These are phyloP conservation scores for Penicillium tannophilum DNA, from an alignment of 495 filamentous ascomycete genomes.

Conservation along the genomic window DNA sequence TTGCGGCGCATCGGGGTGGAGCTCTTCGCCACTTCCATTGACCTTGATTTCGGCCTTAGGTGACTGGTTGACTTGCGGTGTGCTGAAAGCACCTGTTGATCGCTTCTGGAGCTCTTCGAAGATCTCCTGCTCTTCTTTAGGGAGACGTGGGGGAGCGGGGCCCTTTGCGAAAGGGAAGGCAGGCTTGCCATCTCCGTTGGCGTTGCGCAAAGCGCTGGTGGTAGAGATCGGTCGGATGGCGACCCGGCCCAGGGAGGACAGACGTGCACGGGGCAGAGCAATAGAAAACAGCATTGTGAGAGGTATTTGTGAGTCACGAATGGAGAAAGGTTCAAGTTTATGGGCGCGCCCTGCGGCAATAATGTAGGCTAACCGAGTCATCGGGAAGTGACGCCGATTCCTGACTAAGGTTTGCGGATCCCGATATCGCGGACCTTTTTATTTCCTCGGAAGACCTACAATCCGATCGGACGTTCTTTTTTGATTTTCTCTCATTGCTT, in stretches of 20 bases:
- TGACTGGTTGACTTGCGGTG: slow-evolving; percentile 46
- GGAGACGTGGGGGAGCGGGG: slow-evolving; percentile 81
- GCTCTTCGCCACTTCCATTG: slow-evolving; percentile 57
- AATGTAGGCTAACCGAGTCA: background rate
- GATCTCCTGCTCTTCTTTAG: slow-evolving; percentile 86
- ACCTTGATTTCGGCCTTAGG: slow-evolving; percentile 44
- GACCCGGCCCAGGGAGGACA: slow-evolving; percentile 21
- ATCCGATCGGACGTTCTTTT: slow-evolving; percentile 6
- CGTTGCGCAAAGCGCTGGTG: slow-evolving; percentile 28
- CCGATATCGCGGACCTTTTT: slow-evolving; percentile 41
- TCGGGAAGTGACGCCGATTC: slow-evolving; percentile 22
- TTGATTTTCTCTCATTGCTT: slow-evolving; percentile 7
- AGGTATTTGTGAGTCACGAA: slow-evolving; percentile 8
- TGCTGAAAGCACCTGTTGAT: slow-evolving; percentile 75
- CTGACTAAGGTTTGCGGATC: slow-evolving; percentile 33
- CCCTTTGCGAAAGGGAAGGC: slow-evolving; percentile 44
- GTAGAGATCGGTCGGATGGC: slow-evolving; percentile 40
- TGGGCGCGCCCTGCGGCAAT: slow-evolving; percentile 10
- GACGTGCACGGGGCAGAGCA: slow-evolving; percentile 22
- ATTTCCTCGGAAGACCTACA: slow-evolving; percentile 16
- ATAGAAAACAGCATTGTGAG: slow-evolving; percentile 21
- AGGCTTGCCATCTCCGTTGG: slow-evolving; percentile 31
- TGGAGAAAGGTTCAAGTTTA: slow-evolving; percentile 3
- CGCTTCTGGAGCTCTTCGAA: slow-evolving; percentile 81
- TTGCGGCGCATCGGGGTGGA: slow-evolving; percentile 69